These are phyloP conservation scores for Platanthera zijinensis DNA, from an alignment of 106 monocot species.

Conservation along the genomic window DNA sequence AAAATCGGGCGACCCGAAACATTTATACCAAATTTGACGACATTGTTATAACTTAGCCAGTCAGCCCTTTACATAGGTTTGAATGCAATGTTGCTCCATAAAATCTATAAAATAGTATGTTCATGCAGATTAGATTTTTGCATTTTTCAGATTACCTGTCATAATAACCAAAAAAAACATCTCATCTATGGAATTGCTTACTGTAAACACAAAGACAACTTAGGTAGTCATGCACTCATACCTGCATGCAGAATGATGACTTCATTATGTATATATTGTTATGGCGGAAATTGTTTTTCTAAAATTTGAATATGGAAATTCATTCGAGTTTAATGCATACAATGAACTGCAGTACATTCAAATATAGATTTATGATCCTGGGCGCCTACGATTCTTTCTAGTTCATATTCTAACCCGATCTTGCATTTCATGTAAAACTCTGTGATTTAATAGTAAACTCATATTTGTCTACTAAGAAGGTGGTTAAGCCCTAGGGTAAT, in stretches of 20 bases:
- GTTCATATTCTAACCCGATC: not conserved
- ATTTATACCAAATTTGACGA: too few relatives aligned
- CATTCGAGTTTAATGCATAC: not conserved
- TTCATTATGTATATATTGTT: not conserved
- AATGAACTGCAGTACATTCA: not conserved
- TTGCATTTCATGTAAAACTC: not conserved
- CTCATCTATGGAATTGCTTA: not conserved
- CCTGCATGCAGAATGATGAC: not conserved
- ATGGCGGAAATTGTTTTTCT: not conserved
- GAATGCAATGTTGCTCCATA: not conserved
- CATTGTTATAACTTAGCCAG: too few relatives aligned
- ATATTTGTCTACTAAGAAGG: not conserved
- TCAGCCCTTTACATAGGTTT: not conserved
- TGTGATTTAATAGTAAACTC: not conserved
- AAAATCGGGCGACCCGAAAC: too few relatives aligned
- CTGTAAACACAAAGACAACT: not conserved
- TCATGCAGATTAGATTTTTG: not conserved
- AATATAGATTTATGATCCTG: not conserved
- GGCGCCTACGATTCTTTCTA: not conserved
- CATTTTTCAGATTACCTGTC: not conserved
- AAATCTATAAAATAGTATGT: not conserved
- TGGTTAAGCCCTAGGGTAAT: not conserved
- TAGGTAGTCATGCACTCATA: not conserved
- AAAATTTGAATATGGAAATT: not conserved
- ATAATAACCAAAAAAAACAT: not conserved